Evolutionary conservation across 2,329 filamentous ascomycete genomes (phyloP), one percentile per base, ranked within the genome.

Genomic region (Aureobasidium leucospermi): DNA sequence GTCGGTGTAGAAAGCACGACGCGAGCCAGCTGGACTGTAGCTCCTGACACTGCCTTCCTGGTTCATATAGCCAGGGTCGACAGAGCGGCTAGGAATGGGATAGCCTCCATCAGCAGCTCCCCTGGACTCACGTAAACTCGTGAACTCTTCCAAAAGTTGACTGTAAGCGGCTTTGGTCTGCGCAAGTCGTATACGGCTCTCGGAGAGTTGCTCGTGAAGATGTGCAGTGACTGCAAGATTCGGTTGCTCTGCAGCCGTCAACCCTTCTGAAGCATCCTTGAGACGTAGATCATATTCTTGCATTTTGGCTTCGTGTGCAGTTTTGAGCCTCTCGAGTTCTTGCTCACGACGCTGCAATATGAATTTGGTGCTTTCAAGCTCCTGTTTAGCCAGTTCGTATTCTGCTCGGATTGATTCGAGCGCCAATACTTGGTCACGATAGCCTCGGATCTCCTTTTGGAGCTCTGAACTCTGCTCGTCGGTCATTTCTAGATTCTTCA

Each of bases 341-440:
- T 73, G 68, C 43, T 84, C 79, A 13, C 77, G 74, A 60, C 78
- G 75, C 53, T 73, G 71, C 8, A 91, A 73, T 63, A 59, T 55
- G 19, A 38, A 81, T 39, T 84, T 78, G 11, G 86, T 78, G 32
- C 81, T 76, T 15, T 82, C 80, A 1, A 84, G 81, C 31, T 81
- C 79, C n/a, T 81, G 78, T 48, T 82, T 78, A 1, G 82, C 79
- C 19, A 74, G 73, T 58, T 85, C 78, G 46, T 83, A 79, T 61
- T 85, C 82, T 39, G 81, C 75, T 65, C 90, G 85, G 46, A 80
- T 80, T 16, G 53, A 46, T 36, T 59, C 78, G 42, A 83, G 79
- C 61, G 85, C 82, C 36, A 81, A 75, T 65, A 90, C 85, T 47
- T 81, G 81, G 43, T 83, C 82, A 67, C 90, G 85, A 58, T 82